Evolutionary conservation across 139 green algal genomes (phyloP).

Genomic region (Auxenochlorella pyrenoidosa): DNA sequence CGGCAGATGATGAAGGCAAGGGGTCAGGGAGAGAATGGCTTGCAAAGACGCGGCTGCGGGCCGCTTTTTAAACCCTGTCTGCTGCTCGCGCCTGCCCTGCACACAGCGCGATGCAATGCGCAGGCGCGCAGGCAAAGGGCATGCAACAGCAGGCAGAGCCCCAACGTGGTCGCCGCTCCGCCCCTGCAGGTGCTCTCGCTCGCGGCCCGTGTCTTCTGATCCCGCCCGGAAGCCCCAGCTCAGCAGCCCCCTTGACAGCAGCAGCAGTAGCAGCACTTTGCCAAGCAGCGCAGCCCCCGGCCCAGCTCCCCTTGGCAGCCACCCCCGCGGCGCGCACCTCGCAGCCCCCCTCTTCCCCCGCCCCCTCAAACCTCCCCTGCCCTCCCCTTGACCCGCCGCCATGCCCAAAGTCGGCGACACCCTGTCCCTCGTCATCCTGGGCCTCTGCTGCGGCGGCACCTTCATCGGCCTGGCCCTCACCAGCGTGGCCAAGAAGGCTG

Average conservation of each 20-base stretch:
- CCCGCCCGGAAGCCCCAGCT: too few species aligned
- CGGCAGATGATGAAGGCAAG: too few species aligned
- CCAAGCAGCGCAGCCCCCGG: too few species aligned
- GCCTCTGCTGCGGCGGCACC: conserved; percentile 35
- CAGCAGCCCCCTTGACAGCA: not conserved
- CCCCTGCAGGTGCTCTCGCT: conserved; percentile 55
- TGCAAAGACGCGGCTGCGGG: too few species aligned
- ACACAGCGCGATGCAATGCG: too few species aligned
- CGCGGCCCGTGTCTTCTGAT: conserved; percentile 65
- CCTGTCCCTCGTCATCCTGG: conserved; percentile 34
- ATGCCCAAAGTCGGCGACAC: conserved; percentile 28
- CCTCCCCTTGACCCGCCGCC: not conserved
- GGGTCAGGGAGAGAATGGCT: too few species aligned
- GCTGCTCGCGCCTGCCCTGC: too few species aligned
- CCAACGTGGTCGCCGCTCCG: not conserved
- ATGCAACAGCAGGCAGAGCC: not conserved
- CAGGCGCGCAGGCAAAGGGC: not conserved
- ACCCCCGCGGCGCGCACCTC: not conserved
- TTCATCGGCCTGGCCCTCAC: conserved; percentile 46
- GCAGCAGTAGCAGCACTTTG: conserved; percentile 17
- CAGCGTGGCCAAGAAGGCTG: conserved; percentile 20
- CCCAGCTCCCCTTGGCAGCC: too few species aligned
- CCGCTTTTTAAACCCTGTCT: too few species aligned
- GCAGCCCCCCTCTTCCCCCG: not conserved
- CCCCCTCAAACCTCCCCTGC: not conserved